Evolutionary conservation across 495 filamentous ascomycete species (phyloP).

Genomic region (Collariella sp.): DNA sequence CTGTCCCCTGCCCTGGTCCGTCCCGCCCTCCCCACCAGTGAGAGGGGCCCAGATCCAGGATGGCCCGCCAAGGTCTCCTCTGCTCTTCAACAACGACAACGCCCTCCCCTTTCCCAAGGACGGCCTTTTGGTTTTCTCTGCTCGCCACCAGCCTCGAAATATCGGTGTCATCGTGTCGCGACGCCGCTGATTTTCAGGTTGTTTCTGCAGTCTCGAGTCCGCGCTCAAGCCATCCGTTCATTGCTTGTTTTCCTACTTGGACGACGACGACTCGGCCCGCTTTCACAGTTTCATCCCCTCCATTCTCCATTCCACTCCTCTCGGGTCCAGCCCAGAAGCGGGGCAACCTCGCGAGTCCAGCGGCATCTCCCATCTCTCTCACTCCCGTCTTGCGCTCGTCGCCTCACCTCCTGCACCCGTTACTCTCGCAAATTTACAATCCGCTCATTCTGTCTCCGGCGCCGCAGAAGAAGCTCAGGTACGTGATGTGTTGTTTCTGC

Average conservation of each 20-base stretch:
- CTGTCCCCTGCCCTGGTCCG: neutral
- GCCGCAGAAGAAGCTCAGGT: neutral
- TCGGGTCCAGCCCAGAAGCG: slow-evolving; percentile 9
- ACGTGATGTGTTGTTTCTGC: slow-evolving; percentile 1
- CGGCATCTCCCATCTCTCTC: neutral
- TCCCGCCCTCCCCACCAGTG: neutral
- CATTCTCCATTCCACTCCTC: no score
- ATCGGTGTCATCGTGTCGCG: neutral
- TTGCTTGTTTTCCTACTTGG: neutral
- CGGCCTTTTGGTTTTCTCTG: neutral
- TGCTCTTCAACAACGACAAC: slow-evolving; percentile 4
- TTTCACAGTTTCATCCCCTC: no score
- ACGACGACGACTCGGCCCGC: no score
- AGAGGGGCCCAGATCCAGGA: slow-evolving; percentile 6
- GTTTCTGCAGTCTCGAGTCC: neutral
- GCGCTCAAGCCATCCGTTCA: slow-evolving; percentile 4
- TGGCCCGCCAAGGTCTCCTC: slow-evolving; percentile 1
- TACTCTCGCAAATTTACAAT: neutral
- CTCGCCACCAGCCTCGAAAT: neutral
- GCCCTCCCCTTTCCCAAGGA: neutral
- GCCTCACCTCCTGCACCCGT: neutral
- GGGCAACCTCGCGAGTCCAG: slow-evolving; percentile 2
- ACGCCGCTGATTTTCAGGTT: neutral
- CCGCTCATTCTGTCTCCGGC: neutral
- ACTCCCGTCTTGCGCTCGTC: slow-evolving; percentile 1